Conservation (phyloP, 2,329 filamentous ascomycete genomes). For the Xylaria sp. region DNA sequence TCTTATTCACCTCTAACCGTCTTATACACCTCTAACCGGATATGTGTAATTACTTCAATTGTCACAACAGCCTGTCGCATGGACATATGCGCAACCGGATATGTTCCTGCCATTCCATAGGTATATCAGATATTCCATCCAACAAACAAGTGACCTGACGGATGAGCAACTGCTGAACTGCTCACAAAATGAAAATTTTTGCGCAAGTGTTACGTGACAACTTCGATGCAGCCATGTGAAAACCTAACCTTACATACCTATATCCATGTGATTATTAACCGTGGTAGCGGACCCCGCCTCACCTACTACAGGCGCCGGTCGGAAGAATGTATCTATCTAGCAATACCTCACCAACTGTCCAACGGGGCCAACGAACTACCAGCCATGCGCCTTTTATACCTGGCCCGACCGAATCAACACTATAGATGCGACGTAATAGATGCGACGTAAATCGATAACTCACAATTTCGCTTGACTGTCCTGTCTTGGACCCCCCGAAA, state of each 20-base stretch:
- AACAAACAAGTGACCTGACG: not conserved
- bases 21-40: too few species aligned
- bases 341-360: not conserved
- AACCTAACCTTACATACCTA: not conserved
- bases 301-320: not conserved
- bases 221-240: not conserved
- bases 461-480: not conserved
- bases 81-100: not conserved
- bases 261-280: not conserved
- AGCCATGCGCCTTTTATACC: not conserved
- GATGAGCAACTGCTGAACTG: not conserved
- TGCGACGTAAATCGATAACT: not conserved
- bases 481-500: not conserved
- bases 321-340: not conserved
- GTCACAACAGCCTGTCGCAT: too few species aligned
- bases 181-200: not conserved
- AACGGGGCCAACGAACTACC: not conserved
- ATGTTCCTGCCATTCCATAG: not conserved
- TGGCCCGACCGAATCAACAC: not conserved
- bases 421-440: not conserved
- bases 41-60: too few species aligned
- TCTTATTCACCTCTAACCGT: too few species aligned
- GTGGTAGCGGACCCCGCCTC: not conserved
- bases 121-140: not conserved
- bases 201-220: not conserved